Conservation (phyloP, 179 eudicot genomes). For the Camellia oleifera region DNA sequence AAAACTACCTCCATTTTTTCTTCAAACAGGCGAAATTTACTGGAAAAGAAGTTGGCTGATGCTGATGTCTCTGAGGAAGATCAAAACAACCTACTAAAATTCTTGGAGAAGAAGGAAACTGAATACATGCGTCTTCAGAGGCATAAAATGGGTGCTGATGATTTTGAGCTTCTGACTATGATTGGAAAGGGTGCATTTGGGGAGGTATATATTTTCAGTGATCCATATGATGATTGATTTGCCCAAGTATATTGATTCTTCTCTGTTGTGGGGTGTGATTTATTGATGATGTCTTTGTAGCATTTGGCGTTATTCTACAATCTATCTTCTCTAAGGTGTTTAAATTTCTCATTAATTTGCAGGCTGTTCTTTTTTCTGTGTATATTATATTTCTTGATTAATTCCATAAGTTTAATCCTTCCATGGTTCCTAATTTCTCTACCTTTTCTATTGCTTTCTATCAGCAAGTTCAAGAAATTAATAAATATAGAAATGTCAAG, state of each 20-base stretch:
- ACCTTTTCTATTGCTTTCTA: too few relatives aligned
- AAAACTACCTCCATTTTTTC: not conserved
- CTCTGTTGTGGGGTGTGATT: not conserved
- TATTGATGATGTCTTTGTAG: not conserved
- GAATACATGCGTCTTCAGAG: conserved; percentile 98
- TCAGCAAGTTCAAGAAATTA: too few relatives aligned
- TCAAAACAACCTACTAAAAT: conserved; percentile 77
- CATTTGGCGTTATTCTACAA: not conserved
- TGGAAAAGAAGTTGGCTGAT: conserved; percentile 91
- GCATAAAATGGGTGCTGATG: conserved; percentile 97
- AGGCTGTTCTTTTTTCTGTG: too few relatives aligned
- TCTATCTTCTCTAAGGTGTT: too few relatives aligned
- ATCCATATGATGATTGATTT: not conserved
- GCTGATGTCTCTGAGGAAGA: conserved; percentile 99
- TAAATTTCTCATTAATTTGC: too few relatives aligned
- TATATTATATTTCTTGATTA: too few relatives aligned
- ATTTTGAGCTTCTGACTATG: conserved; percentile 93
- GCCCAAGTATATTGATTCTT: not conserved
- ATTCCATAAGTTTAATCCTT: too few relatives aligned
- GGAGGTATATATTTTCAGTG: conserved; percentile 55
- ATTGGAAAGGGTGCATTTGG: conserved; percentile 99
- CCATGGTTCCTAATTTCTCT: not conserved
- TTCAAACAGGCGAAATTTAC: conserved; percentile 37
- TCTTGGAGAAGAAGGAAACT: conserved; percentile 90
- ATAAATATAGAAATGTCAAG: too few relatives aligned